phyloP scores from a whole-genome alignment of 352 stramenopile genomes.

The Pythium brachiatum region DNA sequence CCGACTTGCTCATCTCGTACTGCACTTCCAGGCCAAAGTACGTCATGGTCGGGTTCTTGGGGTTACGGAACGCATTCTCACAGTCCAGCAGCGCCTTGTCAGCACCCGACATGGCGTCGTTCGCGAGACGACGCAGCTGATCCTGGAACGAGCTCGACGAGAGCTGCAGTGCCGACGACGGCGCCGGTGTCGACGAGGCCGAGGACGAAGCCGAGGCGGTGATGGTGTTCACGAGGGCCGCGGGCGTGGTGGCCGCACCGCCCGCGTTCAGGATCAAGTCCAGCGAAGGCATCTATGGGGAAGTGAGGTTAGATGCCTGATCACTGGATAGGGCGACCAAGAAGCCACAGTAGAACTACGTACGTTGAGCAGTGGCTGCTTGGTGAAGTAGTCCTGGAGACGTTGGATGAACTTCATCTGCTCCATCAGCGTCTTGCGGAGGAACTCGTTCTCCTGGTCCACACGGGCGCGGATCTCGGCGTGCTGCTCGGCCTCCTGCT shows the following conservation, averaged over 20 bases:
- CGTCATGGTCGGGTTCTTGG: constrained; percentile 86
- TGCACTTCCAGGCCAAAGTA: constrained; percentile 88
- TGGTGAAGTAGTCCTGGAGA: constrained; percentile 89
- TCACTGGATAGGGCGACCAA: neutral
- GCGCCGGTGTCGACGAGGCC: constrained; percentile 45
- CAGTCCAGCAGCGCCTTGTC: constrained; percentile 73
- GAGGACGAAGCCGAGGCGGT: constrained; percentile 49
- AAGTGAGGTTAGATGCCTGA: neutral
- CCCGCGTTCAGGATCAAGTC: constrained; percentile 84
- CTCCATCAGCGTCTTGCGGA: constrained; percentile 88
- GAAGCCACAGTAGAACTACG: constrained; percentile 2
- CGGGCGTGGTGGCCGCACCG: constrained; percentile 52
- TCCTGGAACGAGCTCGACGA: constrained; percentile 81
- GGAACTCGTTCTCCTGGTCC: constrained; percentile 88
- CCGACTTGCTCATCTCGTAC: constrained; percentile 86
- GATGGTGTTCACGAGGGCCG: constrained; percentile 59
- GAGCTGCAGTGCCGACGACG: constrained; percentile 66
- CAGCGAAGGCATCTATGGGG: constrained; percentile 66
- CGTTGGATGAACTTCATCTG: constrained; percentile 92
- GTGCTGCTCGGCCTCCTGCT: constrained; percentile 87
- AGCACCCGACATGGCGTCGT: constrained; percentile 52
- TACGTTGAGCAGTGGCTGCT: constrained; percentile 86
- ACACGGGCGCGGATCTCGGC: constrained; percentile 84
- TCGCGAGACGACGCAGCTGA: constrained; percentile 60
- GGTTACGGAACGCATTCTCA: constrained; percentile 72